These are phyloP conservation scores for Ilyonectria robusta DNA, from an alignment of 2,329 filamentous ascomycete species.

Conservation along the genomic window DNA sequence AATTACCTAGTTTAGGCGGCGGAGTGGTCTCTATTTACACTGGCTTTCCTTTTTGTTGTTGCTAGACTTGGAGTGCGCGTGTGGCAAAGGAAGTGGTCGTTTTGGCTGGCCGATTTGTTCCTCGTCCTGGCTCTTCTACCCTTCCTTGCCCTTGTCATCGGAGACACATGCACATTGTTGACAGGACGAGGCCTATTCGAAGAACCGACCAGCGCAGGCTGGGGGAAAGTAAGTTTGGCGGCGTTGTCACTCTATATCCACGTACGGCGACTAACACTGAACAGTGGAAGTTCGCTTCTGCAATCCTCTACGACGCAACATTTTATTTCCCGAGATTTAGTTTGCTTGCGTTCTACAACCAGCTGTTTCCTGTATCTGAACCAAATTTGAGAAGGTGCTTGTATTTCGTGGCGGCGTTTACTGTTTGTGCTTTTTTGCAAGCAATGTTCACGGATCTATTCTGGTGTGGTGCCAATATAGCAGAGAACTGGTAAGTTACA, in stretches of 20 bases:
- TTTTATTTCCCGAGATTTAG: slow-evolving; percentile 20
- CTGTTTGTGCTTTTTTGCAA: neutral
- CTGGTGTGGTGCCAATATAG: slow-evolving; percentile 5
- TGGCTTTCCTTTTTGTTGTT: neutral
- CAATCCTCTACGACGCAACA: neutral
- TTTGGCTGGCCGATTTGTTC: neutral
- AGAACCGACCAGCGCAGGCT: neutral
- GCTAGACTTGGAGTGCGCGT: neutral
- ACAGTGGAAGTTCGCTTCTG: slow-evolving; percentile 1
- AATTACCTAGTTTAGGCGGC: neutral
- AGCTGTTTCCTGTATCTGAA: slow-evolving; percentile 9
- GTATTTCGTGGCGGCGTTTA: neutral
- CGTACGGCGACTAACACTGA: neutral
- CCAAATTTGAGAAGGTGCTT: neutral
- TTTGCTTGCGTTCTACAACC: slow-evolving; percentile 4
- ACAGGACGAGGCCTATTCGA: neutral
- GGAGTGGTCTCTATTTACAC: neutral
- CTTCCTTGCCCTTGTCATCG: neutral
- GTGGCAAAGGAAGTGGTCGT: neutral
- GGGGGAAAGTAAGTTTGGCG: neutral
- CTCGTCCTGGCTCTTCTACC: neutral
- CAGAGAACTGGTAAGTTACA: slow-evolving; percentile 2
- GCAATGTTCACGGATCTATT: neutral
- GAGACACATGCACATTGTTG: neutral
- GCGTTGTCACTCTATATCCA: neutral